phyloP scores from a whole-genome alignment of 176 grass and related monocot species.

The Musa troglodytarum region DNA sequence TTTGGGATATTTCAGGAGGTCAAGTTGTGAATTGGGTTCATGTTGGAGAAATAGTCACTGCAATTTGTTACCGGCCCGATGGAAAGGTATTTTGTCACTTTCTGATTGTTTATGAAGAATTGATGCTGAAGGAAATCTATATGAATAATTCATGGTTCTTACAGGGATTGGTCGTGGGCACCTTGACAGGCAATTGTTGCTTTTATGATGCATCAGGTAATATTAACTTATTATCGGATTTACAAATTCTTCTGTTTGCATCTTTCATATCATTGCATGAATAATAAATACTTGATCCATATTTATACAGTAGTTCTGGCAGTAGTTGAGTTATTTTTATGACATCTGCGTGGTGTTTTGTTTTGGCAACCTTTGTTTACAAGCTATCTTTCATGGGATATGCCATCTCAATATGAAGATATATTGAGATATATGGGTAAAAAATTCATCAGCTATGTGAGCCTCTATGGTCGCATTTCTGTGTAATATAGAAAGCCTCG shows the following conservation, averaged over 20 bases:
- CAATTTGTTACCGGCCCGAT: conserved; percentile 66
- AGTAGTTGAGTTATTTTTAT: too few species aligned
- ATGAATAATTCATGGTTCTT: conserved; percentile 17
- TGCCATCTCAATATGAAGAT: not conserved
- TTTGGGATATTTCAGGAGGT: conserved; percentile 58
- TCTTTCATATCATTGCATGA: too few species aligned
- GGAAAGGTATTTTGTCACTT: conserved; percentile 58
- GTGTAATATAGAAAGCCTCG: too few species aligned
- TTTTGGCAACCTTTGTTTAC: conserved; percentile 6
- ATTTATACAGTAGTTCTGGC: too few species aligned
- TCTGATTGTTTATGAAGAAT: not conserved
- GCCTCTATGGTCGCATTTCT: too few species aligned
- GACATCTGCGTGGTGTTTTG: not conserved
- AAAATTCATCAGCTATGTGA: not conserved
- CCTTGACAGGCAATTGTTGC: conserved; percentile 62
- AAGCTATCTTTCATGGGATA: not conserved
- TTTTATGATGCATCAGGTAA: conserved; percentile 81
- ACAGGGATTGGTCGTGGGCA: conserved; percentile 66
- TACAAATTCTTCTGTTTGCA: too few species aligned
- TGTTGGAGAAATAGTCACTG: conserved; percentile 70
- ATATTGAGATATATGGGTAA: not conserved
- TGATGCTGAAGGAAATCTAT: not conserved
- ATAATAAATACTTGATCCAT: too few species aligned
- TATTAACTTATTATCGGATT: not conserved
- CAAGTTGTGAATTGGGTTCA: conserved; percentile 82